A percentile compares a stretch with the other conserved stretches of the same genome.
Conservation (phyloP, 108 stramenopile species). For the Schizochytrium sp. region DNA sequence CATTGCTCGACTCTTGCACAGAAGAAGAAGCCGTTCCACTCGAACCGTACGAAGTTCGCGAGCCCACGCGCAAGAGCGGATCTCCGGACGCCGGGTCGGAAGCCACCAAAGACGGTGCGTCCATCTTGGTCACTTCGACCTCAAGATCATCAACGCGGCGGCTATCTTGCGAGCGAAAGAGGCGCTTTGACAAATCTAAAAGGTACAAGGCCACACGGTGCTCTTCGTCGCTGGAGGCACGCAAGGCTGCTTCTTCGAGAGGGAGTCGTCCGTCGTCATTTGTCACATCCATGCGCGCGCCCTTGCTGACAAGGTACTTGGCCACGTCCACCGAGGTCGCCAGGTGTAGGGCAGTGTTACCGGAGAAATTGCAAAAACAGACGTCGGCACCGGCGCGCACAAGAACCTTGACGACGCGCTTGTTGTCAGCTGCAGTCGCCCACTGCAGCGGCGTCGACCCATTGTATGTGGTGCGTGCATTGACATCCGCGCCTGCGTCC, state of each 20-base stretch:
- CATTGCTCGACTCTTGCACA: no score
- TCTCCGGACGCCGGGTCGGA: no score
- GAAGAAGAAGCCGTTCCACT: not conserved
- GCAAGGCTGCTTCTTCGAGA: not conserved
- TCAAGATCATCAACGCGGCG: not conserved
- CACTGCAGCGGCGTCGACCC: constrained; percentile 11
- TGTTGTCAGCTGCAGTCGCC: constrained; percentile 3
- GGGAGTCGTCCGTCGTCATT: not conserved
- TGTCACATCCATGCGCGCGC: not conserved
- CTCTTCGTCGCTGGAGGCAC: not conserved
- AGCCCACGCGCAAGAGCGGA: no score
- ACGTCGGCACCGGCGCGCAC: not conserved
- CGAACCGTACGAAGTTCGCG: no score
- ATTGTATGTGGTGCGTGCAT: not conserved
- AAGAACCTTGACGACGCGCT: not conserved
- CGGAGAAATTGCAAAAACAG: not conserved
- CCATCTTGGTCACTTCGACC: no score
- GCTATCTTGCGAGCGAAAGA: not conserved
- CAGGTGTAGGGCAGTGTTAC: constrained; percentile 1
- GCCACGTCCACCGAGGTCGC: not conserved
- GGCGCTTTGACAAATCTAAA: not conserved
- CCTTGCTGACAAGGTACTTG: not conserved
- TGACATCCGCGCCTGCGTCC: not conserved
- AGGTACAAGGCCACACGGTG: not conserved
- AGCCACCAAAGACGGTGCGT: no score